A percentile compares a stretch with the other conserved stretches of the same genome.
phyloP scores from a whole-genome alignment of 495 filamentous ascomycete genomes.

The Penicillium argentinense region DNA sequence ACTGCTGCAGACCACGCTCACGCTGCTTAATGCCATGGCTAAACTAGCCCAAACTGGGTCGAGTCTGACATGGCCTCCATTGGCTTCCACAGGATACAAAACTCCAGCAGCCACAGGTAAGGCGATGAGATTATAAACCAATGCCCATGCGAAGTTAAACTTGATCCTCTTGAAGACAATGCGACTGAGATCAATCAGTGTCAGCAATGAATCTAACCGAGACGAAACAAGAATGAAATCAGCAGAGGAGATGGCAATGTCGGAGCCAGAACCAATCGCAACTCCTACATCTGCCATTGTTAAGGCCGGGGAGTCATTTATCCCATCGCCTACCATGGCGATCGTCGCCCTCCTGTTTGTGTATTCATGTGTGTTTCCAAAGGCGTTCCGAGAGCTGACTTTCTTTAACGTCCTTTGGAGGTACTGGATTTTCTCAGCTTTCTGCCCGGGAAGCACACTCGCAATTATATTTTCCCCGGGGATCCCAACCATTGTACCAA shows the following conservation, averaged over 20 bases:
- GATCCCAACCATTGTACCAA: no score
- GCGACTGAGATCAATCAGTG: slow-evolving; percentile 67
- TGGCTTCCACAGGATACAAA: slow-evolving; percentile 65
- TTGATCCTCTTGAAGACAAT: slow-evolving; percentile 76
- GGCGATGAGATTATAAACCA: slow-evolving; percentile 78
- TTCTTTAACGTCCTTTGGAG: no score
- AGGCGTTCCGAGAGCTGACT: slow-evolving; percentile 7
- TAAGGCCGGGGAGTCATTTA: slow-evolving; percentile 86
- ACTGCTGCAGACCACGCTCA: no score
- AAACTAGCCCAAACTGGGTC: no score
- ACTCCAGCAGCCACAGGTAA: slow-evolving; percentile 84
- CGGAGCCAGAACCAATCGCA: slow-evolving; percentile 78
- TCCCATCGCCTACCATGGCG: slow-evolving; percentile 78
- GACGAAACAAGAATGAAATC: slow-evolving; percentile 80
- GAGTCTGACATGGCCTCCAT: no score
- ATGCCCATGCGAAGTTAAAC: slow-evolving; percentile 86
- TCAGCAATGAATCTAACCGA: slow-evolving; percentile 68
- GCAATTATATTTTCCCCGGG: no score
- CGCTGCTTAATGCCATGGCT: no score
- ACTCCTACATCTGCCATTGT: slow-evolving; percentile 79
- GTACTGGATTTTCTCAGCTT: no score
- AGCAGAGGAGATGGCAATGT: slow-evolving; percentile 79
- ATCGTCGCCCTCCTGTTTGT: slow-evolving; percentile 43
- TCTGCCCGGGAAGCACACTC: no score
- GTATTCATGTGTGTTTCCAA: no score